Evolutionary conservation across 306 rosid genomes (phyloP).

Genomic region (Luffa aegyptiaca): DNA sequence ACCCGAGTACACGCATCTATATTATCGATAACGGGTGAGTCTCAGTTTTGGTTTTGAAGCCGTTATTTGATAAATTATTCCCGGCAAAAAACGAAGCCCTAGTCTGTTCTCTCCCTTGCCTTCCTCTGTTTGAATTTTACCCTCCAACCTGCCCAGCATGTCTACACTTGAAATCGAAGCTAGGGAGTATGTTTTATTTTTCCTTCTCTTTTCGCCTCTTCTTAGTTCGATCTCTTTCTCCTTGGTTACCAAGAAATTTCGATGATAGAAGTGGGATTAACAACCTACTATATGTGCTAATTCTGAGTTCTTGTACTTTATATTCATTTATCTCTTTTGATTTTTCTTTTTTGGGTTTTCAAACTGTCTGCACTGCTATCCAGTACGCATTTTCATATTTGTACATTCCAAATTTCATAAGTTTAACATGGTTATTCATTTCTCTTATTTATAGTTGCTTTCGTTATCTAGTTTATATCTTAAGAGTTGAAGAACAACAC

Average conservation of each 20-base stretch:
- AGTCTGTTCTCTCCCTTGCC: not conserved
- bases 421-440: not conserved
- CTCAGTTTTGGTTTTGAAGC: not conserved
- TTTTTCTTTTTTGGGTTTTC: not conserved
- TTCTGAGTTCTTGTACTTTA: not conserved
- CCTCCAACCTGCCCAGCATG: conserved; percentile 25
- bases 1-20: not conserved
- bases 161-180: conserved; percentile 98
- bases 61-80: not conserved
- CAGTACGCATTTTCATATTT: not conserved
- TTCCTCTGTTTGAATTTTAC: not conserved
- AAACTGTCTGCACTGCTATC: not conserved
- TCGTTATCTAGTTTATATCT: not conserved
- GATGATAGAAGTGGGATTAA: not conserved
- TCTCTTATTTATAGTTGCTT: not conserved
- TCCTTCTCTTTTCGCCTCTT: not conserved
- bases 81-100: conserved; percentile 9
- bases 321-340: not conserved
- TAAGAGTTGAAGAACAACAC: not conserved
- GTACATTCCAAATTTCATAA: not conserved
- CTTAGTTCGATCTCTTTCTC: not conserved
- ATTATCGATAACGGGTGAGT: not conserved
- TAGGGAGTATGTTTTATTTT: conserved; percentile 55
- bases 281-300: not conserved
- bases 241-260: not conserved